A percentile compares a stretch with the other conserved stretches of the same genome.
phyloP scores from a whole-genome alignment of 768 basidiomycete species.

The Lepiota subincarnata region DNA sequence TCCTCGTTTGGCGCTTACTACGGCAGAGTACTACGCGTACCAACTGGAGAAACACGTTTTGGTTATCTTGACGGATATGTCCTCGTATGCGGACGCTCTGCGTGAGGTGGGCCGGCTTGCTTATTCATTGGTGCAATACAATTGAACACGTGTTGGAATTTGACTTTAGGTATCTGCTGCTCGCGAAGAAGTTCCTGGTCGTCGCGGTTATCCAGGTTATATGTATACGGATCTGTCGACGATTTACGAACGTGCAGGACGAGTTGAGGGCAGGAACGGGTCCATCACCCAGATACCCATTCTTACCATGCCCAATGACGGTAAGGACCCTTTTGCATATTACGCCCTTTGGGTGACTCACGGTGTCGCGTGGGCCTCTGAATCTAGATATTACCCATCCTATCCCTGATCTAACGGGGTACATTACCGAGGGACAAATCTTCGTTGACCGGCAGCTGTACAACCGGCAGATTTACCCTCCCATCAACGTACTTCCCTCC shows the following conservation, averaged over 20 bases:
- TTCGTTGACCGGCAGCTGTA: slow-evolving; percentile 96
- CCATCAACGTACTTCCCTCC: slow-evolving; percentile 98
- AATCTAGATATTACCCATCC: slow-evolving; percentile 96
- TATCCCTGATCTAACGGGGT: slow-evolving; percentile 98
- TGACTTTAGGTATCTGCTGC: slow-evolving; percentile 84
- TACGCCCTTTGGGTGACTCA: slow-evolving; percentile 16
- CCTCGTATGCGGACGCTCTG: slow-evolving; percentile 93
- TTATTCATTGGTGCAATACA: slow-evolving; percentile 11
- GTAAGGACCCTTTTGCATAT: slow-evolving; percentile 39
- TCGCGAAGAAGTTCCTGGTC: slow-evolving; percentile 98
- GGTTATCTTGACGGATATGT: slow-evolving; percentile 99
- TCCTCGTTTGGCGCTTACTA: slow-evolving; percentile 94
- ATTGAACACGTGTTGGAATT: slow-evolving; percentile 17
- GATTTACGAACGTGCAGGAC: slow-evolving; percentile 98
- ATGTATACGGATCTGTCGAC: slow-evolving; percentile 99
- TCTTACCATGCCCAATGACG: slow-evolving; percentile 99
- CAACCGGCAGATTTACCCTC: slow-evolving; percentile 97
- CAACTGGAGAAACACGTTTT: slow-evolving; percentile 99
- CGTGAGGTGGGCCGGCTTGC: slow-evolving; percentile 64
- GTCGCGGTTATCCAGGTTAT: slow-evolving; percentile 97
- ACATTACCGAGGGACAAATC: slow-evolving; percentile 99
- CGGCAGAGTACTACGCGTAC: slow-evolving; percentile 99
- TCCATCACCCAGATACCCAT: slow-evolving; percentile 99
- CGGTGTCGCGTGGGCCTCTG: slow-evolving; percentile 1
- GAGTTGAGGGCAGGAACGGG: slow-evolving; percentile 95